These are phyloP conservation scores for Aspergillus glaucus DNA, from an alignment of 2,329 filamentous ascomycete species.

Conservation along the genomic window DNA sequence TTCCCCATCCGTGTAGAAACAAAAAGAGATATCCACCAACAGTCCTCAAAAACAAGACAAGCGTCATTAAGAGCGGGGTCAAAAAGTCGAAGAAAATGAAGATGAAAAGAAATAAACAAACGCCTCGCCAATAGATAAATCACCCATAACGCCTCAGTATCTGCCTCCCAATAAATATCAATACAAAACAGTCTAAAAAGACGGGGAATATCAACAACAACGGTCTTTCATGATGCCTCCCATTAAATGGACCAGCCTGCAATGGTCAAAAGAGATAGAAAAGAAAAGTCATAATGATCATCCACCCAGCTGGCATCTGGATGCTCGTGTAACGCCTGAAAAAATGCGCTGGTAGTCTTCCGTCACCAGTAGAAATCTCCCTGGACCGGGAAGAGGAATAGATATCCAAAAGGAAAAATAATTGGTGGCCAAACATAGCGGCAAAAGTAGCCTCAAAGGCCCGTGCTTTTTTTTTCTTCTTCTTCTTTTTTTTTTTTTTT, in stretches of 20 bases:
- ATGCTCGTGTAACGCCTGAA: constrained; percentile 28
- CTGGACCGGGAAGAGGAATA: not conserved
- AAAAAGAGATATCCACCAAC: constrained; percentile 12
- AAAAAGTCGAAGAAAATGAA: constrained; percentile 7
- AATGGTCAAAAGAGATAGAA: constrained; percentile 8
- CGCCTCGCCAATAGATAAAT: constrained; percentile 5
- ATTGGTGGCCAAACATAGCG: not conserved
- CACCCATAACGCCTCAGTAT: constrained; percentile 10
- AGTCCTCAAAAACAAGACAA: constrained; percentile 8
- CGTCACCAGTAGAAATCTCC: not conserved
- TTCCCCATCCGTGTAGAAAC: constrained; percentile 1
- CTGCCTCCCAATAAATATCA: constrained; percentile 6
- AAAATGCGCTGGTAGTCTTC: constrained; percentile 14
- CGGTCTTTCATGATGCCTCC: constrained; percentile 10
- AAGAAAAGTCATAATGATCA: constrained; percentile 16
- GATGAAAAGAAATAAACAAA: constrained; percentile 12
- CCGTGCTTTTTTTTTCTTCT: not conserved
- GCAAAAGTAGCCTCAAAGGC: not conserved
- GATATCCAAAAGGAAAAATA: not conserved
- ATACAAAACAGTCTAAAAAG: constrained; percentile 17
- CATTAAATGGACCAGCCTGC: constrained; percentile 11
- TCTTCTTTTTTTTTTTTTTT: too few species aligned
- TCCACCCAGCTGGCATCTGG: constrained; percentile 27
- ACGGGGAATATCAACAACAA: constrained; percentile 17
- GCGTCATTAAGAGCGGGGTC: not conserved